Base-by-base conservation (phyloP, 176 grass and related monocot genomes). In the Tillandsia leiboldiana region DNA sequence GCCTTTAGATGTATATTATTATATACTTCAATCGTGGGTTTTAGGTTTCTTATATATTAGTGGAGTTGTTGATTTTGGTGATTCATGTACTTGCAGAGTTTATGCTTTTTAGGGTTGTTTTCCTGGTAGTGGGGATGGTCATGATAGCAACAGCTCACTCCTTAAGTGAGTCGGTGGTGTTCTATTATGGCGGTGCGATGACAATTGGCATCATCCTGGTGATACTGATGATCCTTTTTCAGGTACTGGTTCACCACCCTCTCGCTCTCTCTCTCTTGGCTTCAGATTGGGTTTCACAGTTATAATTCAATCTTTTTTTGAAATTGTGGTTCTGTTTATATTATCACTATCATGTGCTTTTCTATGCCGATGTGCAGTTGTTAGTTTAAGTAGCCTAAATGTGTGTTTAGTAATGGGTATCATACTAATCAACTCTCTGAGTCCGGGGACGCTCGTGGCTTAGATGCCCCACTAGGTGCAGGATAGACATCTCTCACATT, bases 121-220 rank as follows among this genome's bases (percentile, higher is more conserved):
- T 97, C 85, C 78, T 97, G 67, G 73, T 97, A 51, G 11, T 97
- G 64, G 94, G 94, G 9, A 8, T 87, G 53, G 73, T 92, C 64
- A 77, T 92, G 57, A 97, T 97, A 86, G 13, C 27, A 6, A 73
- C 87, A 72, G 94, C 86, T 2, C 84, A 76, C 79, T 59, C 49
- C 27, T 71, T 97, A 47, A 92, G 89, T 12, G 71, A 90, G 29
- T 92, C 89, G 50, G 68, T 97, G 12, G 86, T 97, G 67, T 97
- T 97, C 82, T 97, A 92, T 79, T 97, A 97, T 47, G 89, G 93
- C 11, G 86, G 93, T 23, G 89, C 88, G 0, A 97, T 97, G 86
- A 97, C 89, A 0, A 81, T 97, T 0, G 89, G 93, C 51, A 90
- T 97, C 73, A 74, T 97, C 65, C 68, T 92, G 71, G 86, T 97